A percentile compares a stretch with the other conserved stretches of the same genome.
Conservation (phyloP, 1,284 basidiomycete species). For the Sanghuangporus sanghuang region DNA sequence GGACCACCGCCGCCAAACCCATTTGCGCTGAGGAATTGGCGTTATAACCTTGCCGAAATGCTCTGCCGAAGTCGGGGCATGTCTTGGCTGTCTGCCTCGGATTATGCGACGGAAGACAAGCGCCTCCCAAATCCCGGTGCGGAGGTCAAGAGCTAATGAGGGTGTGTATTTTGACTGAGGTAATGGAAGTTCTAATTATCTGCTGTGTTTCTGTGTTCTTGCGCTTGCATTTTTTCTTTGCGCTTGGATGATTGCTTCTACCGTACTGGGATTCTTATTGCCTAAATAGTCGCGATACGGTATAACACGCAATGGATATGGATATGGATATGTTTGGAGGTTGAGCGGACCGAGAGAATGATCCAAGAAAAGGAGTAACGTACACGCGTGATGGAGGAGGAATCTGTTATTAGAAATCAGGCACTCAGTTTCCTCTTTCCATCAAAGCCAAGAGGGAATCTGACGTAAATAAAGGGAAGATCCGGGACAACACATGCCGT, state of each 20-base stretch:
- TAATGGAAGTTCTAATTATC: neutral
- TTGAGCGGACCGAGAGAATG: neutral
- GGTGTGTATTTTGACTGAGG: neutral
- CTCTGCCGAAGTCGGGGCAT: constrained; percentile 67
- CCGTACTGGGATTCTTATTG: neutral
- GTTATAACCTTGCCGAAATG: constrained; percentile 59
- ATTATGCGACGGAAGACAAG: constrained; percentile 58
- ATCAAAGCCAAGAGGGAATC: neutral
- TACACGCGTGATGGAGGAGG: neutral
- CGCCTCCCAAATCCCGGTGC: constrained; percentile 58
- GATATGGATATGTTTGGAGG: neutral
- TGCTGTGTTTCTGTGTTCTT: neutral
- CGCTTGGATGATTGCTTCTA: neutral
- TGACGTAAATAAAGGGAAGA: no score
- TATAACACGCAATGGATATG: neutral
- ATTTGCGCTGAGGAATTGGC: constrained; percentile 72
- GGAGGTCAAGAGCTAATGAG: constrained; percentile 3
- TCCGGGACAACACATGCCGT: neutral
- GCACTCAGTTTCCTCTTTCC: neutral
- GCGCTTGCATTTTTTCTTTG: neutral
- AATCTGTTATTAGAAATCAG: neutral
- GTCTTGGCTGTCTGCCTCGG: constrained; percentile 61
- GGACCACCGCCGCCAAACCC: constrained; percentile 68
- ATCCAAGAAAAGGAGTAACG: neutral
- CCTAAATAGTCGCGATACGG: neutral